Conservation (phyloP, 2,329 filamentous ascomycete genomes). For the Thelonectria rubi region DNA sequence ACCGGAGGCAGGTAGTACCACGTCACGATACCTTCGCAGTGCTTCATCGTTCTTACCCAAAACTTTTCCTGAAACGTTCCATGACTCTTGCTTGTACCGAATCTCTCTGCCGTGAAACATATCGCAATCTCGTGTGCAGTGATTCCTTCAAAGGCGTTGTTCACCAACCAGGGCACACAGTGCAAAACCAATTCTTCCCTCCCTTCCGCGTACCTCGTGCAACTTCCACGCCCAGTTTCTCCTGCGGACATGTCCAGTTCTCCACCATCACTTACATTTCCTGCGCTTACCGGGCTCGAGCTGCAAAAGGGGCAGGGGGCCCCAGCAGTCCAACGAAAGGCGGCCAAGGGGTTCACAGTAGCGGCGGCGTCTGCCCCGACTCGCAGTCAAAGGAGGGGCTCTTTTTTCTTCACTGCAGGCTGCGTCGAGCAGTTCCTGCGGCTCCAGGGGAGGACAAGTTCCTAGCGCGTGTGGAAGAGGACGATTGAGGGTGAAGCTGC, state of each 20-base stretch:
- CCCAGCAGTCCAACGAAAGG: slow-evolving; percentile 11
- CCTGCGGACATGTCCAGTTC: slow-evolving; percentile 3
- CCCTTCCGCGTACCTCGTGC: not conserved
- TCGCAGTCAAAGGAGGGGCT: slow-evolving; percentile 1
- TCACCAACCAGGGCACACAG: not conserved
- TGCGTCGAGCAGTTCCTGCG: slow-evolving; percentile 8
- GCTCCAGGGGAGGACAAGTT: slow-evolving; percentile 12
- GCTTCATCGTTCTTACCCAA: not conserved
- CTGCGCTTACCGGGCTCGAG: slow-evolving; percentile 10
- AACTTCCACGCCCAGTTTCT: slow-evolving; percentile 9
- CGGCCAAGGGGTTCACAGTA: slow-evolving; percentile 8
- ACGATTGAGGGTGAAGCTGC: not conserved
- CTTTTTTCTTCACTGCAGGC: not conserved
- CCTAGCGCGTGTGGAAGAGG: slow-evolving; percentile 1
- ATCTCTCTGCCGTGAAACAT: not conserved
- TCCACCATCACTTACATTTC: slow-evolving; percentile 23
- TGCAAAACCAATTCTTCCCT: not conserved
- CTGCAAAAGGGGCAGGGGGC: slow-evolving; percentile 20
- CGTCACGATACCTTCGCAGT: not conserved
- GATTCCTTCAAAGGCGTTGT: not conserved
- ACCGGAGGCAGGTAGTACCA: not conserved
- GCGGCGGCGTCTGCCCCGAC: slow-evolving; percentile 10
- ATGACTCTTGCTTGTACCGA: not conserved
- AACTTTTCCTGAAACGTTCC: not conserved
- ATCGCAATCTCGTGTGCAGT: not conserved